Evolutionary conservation across 1,284 basidiomycete species (phyloP).

Genomic region (Ceratobasidium sp.): DNA sequence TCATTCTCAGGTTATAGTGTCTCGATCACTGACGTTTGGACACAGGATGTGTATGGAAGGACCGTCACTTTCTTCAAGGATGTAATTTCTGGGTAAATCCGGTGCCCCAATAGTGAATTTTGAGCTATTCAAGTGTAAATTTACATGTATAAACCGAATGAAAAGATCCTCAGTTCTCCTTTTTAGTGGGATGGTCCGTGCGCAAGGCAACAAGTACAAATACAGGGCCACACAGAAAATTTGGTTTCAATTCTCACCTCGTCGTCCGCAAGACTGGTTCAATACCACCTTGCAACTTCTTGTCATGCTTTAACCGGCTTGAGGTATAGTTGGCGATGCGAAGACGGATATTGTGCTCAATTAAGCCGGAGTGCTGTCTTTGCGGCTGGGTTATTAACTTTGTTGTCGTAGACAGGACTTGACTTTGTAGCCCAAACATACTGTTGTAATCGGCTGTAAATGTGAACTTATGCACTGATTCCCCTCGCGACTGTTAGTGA

Average conservation of each 20-base stretch:
- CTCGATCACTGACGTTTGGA: background rate
- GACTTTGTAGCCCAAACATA: constrained; percentile 76
- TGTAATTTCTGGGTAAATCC: constrained; percentile 10
- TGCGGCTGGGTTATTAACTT: constrained; percentile 57
- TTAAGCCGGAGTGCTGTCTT: constrained; percentile 82
- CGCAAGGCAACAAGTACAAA: constrained; percentile 26
- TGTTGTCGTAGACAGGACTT: constrained; percentile 72
- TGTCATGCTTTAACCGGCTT: constrained; percentile 13
- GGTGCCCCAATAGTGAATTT: background rate
- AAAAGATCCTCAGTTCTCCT: constrained; percentile 5
- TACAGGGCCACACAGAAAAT: constrained; percentile 10
- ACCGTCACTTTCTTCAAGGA: constrained; percentile 42
- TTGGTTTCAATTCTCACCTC: constrained; percentile 41
- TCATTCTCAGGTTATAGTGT: background rate
- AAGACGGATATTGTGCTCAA: constrained; percentile 64
- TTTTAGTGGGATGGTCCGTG: constrained; percentile 38
- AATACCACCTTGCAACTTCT: constrained; percentile 42
- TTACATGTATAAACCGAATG: constrained; percentile 7
- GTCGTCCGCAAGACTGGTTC: constrained; percentile 43
- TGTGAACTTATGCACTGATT: constrained; percentile 61
- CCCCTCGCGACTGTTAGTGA: no score
- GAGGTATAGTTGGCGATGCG: constrained; percentile 46
- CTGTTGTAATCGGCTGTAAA: constrained; percentile 42
- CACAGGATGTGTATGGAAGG: constrained; percentile 41
- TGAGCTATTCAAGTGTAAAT: background rate